Evolutionary conservation across 139 green algal genomes (phyloP).

Genomic region (Chlamydomonas asymmetrica): DNA sequence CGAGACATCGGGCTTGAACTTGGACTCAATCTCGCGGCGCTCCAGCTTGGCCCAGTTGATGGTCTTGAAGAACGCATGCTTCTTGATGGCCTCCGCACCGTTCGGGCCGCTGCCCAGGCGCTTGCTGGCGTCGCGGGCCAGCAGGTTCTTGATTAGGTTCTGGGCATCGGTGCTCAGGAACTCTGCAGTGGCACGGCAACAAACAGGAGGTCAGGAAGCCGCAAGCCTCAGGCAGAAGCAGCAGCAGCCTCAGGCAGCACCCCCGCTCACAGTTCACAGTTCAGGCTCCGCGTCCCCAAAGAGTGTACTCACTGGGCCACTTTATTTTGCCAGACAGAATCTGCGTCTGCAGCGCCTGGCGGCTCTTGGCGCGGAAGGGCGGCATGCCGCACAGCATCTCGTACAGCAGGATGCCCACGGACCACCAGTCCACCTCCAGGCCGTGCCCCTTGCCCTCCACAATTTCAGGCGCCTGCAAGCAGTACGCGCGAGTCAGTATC

Average conservation of each 20-base stretch:
- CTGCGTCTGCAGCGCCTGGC: constrained; percentile 82
- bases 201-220: no score
- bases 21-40: constrained; percentile 66
- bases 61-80: constrained; percentile 88
- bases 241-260: no score
- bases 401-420: constrained; percentile 91
- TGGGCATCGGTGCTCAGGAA: constrained; percentile 47
- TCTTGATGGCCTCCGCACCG: constrained; percentile 67
- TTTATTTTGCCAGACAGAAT: constrained; percentile 64
- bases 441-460: constrained; percentile 83
- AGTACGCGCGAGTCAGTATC: constrained; percentile 30
- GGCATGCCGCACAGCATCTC: constrained; percentile 96
- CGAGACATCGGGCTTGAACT: constrained; percentile 80
- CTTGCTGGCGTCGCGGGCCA: constrained; percentile 81
- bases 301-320: constrained; percentile 45
- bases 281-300: neutral
- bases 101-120: constrained; percentile 77
- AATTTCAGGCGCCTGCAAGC: constrained; percentile 83
- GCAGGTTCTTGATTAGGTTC: constrained; percentile 72
- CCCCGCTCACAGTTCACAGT: neutral
- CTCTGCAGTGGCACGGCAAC: constrained; percentile 4
- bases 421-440: constrained; percentile 97
- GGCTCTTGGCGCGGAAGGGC: constrained; percentile 88
- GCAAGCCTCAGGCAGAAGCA: no score
- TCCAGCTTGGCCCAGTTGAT: constrained; percentile 89